These are phyloP conservation scores for Avicennia marina DNA, from an alignment of 257 asterid genomes.

Conservation along the genomic window DNA sequence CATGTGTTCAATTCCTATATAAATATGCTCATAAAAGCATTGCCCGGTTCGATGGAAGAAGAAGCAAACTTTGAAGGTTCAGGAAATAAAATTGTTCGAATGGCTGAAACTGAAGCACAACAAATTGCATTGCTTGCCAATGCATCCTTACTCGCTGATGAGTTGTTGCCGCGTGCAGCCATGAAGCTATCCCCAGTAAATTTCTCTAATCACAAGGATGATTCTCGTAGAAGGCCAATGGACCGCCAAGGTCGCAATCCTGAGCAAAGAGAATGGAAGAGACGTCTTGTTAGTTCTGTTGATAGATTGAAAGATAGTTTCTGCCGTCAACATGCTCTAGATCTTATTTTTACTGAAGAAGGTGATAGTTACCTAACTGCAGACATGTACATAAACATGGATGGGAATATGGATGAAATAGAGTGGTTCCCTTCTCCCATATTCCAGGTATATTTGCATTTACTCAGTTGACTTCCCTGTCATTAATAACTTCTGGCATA, in stretches of 20 bases:
- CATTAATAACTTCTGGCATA: not conserved
- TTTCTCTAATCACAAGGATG: slow-evolving; percentile 60
- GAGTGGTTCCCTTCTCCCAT: slow-evolving; percentile 94
- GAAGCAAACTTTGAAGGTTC: slow-evolving; percentile 74
- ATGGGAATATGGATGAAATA: slow-evolving; percentile 68
- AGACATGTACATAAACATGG: slow-evolving; percentile 79
- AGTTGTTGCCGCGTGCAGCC: slow-evolving; percentile 94
- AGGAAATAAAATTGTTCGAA: slow-evolving; percentile 77
- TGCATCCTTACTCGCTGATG: slow-evolving; percentile 93
- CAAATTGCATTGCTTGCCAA: slow-evolving; percentile 98
- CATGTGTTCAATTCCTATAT: slow-evolving; percentile 86
- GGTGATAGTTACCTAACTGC: slow-evolving; percentile 91
- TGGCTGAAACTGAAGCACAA: slow-evolving; percentile 96
- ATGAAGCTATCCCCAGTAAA: slow-evolving; percentile 72
- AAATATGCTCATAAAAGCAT: slow-evolving; percentile 85
- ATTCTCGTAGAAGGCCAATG: slow-evolving; percentile 66
- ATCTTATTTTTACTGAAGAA: slow-evolving; percentile 93
- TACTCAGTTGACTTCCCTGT: slow-evolving; percentile 5
- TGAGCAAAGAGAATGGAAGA: slow-evolving; percentile 98
- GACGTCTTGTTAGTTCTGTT: slow-evolving; percentile 69
- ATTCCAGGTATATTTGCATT: slow-evolving; percentile 75
- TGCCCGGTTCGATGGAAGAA: slow-evolving; percentile 94
- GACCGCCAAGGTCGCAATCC: slow-evolving; percentile 94
- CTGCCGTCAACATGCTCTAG: slow-evolving; percentile 95
- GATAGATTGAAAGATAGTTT: slow-evolving; percentile 94